Evolutionary conservation across 441 rosid genomes (phyloP), one percentile per base, ranked within the genome.

Genomic region (Bruguiera hainesii): DNA sequence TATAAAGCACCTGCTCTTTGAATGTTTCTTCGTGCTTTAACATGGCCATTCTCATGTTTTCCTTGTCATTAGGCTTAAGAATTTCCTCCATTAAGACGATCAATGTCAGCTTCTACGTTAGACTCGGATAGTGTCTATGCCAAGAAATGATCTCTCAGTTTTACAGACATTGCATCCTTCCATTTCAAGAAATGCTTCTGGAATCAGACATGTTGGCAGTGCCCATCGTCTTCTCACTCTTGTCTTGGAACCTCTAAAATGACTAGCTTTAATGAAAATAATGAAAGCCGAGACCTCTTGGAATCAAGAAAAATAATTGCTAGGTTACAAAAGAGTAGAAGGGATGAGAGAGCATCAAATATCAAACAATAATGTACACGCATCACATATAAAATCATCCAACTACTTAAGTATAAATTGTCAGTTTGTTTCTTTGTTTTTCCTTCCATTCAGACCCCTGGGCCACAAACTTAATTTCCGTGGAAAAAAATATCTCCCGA

Each of bases 21-120:
- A 95, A 95, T 55, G 97, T 95, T 85, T 91, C 89, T 84, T 95
- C 99, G 71, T 95, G 99, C 73, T 90, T 87, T 63, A 95, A 76
- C 84, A 95, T 91, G 71, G 97, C 97, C 94, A 85, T 75, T 83
- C 81, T 90, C 99, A 95, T 90, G 85, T 64, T 78, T 71, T 91
- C 96, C 84, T 85, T 90, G 59, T 88, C 97, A 71, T 84, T 84
- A 59, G 93, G 86, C 74, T 83, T 81, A 35, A 85, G 81, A 71
- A 81, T 69, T 79, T 86, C 89, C 88, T 85, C 98, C 99, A 95
- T 91, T 59, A 61, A 74, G 67, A 66, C 31, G 48, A 23, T 55
- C 5, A 25, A 23, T 55, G 58, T 55, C 28, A 23, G 28, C 58
- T 20, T 20, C 58, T 26, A 23, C 30, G 23, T 3, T 55, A 55